A percentile compares a stretch with the other conserved stretches of the same genome.
phyloP scores from a whole-genome alignment of 495 filamentous ascomycete species.

The Astrocystis sublimbata region DNA sequence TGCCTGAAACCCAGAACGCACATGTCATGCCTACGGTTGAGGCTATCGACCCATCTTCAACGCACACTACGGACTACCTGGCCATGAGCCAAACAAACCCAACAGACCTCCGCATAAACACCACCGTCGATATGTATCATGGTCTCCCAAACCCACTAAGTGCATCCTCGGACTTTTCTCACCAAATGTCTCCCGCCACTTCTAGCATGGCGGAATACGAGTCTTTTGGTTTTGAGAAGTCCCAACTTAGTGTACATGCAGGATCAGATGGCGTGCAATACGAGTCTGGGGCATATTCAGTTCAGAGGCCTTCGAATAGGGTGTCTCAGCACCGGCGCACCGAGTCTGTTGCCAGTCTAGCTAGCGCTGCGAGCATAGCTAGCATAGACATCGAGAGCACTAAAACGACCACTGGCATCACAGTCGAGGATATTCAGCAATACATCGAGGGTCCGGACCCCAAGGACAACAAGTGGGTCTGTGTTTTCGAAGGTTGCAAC shows the following conservation, averaged over 20 bases:
- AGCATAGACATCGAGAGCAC: constrained; percentile 58
- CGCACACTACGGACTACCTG: constrained; percentile 56
- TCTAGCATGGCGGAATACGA: constrained; percentile 31
- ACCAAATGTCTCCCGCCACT: constrained; percentile 43
- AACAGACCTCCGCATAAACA: constrained; percentile 53
- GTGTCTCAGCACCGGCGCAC: constrained; percentile 47
- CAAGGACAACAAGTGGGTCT: constrained; percentile 78
- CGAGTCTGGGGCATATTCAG: constrained; percentile 16
- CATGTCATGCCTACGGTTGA: constrained; percentile 42
- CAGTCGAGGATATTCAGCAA: constrained; percentile 78
- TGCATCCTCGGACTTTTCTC: constrained; percentile 34
- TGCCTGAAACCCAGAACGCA: constrained; percentile 35
- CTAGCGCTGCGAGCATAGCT: constrained; percentile 55
- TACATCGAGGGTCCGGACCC: constrained; percentile 82
- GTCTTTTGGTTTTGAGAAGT: constrained; percentile 37
- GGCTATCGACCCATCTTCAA: constrained; percentile 49
- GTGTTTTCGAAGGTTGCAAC: constrained; percentile 74
- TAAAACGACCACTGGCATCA: constrained; percentile 72
- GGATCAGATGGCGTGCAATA: not conserved
- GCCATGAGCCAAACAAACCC: constrained; percentile 54
- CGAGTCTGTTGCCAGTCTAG: constrained; percentile 49
- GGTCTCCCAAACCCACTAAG: constrained; percentile 24
- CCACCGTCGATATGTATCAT: constrained; percentile 40
- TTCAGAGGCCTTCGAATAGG: constrained; percentile 30
- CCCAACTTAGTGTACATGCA: constrained; percentile 30